A percentile compares a stretch with the other conserved stretches of the same genome.
Conservation (phyloP, 2,329 filamentous ascomycete genomes). For the Xylariales sp. region DNA sequence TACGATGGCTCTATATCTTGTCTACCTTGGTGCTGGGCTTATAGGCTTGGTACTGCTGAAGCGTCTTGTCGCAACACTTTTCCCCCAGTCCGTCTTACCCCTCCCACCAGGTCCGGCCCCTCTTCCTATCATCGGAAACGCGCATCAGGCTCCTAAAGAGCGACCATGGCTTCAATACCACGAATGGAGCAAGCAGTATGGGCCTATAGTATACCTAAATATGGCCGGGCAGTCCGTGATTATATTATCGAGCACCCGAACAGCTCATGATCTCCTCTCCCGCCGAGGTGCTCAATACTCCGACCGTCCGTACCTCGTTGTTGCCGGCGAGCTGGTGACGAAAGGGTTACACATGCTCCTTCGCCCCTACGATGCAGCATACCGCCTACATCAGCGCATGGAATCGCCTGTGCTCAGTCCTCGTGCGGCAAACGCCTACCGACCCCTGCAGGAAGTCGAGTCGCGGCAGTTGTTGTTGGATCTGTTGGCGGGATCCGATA, state of each 20-base stretch:
- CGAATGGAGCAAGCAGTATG: slow-evolving; percentile 14
- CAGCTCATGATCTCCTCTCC: slow-evolving; percentile 15
- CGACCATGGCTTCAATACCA: slow-evolving; percentile 15
- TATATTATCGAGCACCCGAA: slow-evolving; percentile 11
- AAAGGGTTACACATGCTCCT: slow-evolving; percentile 35
- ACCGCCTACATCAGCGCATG: slow-evolving; percentile 33
- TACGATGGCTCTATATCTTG: not conserved
- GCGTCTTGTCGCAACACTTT: not conserved
- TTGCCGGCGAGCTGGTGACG: slow-evolving; percentile 27
- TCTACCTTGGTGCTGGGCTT: not conserved
- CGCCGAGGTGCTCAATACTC: slow-evolving; percentile 15
- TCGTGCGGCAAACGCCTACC: slow-evolving; percentile 29
- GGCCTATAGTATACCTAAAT: slow-evolving; percentile 16
- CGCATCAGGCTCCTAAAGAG: slow-evolving; percentile 13
- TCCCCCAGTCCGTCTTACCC: not conserved
- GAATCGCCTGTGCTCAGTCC: slow-evolving; percentile 28
- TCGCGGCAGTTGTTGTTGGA: slow-evolving; percentile 38
- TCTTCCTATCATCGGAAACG: slow-evolving; percentile 17
- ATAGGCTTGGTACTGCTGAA: not conserved
- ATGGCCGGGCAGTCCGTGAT: slow-evolving; percentile 16
- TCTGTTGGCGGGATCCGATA: slow-evolving; percentile 28
- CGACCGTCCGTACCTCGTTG: slow-evolving; percentile 21
- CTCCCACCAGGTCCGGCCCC: slow-evolving; percentile 14
- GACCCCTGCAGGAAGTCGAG: slow-evolving; percentile 39
- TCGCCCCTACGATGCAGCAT: slow-evolving; percentile 35